These are phyloP conservation scores for Aphanocladium album DNA, from an alignment of 2,329 filamentous ascomycete genomes.

Conservation along the genomic window DNA sequence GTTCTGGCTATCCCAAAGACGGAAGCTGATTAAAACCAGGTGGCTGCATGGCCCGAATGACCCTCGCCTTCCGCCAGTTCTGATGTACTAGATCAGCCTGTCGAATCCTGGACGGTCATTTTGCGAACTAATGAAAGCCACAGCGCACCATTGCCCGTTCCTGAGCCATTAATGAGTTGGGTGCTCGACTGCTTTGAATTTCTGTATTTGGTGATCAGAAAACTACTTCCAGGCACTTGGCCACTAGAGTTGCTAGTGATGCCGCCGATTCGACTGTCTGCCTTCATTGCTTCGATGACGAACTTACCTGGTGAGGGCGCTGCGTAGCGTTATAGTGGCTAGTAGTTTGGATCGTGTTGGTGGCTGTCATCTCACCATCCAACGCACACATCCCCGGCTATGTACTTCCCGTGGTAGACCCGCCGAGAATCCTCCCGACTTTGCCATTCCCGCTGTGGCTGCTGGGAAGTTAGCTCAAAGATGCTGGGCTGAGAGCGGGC, in stretches of 20 bases:
- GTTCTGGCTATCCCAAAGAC: background rate
- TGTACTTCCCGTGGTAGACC: background rate
- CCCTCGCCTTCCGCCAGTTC: background rate
- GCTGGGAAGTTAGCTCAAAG: background rate
- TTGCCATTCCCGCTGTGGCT: background rate
- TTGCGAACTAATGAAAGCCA: background rate
- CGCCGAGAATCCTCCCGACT: background rate
- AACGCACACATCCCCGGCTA: background rate
- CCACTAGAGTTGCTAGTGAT: background rate
- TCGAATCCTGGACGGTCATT: background rate
- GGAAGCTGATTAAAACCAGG: background rate
- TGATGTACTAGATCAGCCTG: background rate
- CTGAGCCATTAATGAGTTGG: background rate
- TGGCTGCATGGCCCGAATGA: background rate
- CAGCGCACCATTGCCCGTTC: background rate
- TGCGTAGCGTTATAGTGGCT: background rate
- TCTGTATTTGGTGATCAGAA: background rate
- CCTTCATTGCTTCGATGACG: background rate
- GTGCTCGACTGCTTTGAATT: background rate
- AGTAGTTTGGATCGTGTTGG: background rate
- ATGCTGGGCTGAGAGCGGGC: too few species aligned
- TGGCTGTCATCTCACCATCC: background rate
- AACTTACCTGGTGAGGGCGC: background rate
- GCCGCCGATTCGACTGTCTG: background rate
- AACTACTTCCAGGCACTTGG: background rate